These are phyloP conservation scores for Gossypium arboreum DNA, from an alignment of 345 rosid species.

Conservation along the genomic window DNA sequence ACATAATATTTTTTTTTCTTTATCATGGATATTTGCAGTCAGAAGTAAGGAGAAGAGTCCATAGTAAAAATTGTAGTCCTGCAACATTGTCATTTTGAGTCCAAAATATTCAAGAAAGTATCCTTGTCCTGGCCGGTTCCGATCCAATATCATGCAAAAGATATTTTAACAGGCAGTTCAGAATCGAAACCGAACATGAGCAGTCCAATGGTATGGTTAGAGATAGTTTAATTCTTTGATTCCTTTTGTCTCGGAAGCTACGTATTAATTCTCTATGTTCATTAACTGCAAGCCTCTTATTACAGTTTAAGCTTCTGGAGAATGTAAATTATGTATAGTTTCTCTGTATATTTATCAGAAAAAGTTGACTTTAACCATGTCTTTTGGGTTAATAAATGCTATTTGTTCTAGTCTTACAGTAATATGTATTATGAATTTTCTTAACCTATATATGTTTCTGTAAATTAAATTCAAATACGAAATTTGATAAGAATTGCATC, in stretches of 20 bases:
- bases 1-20: slow-evolving; percentile 7
- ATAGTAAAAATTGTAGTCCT: neutral
- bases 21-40: slow-evolving; percentile 24
- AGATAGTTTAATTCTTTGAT: slow-evolving; percentile 5
- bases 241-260: neutral
- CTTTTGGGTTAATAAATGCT: too few species aligned
- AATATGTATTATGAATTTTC: too few species aligned
- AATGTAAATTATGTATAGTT: neutral
- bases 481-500: too few species aligned
- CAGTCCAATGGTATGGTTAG: neutral
- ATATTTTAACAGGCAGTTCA: neutral
- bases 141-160: neutral
- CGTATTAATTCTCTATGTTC: neutral
- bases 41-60: slow-evolving; percentile 22
- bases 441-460: too few species aligned
- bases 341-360: neutral
- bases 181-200: neutral
- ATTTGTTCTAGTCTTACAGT: too few species aligned
- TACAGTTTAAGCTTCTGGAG: neutral
- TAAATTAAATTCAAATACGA: too few species aligned
- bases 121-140: neutral
- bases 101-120: neutral
- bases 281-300: neutral
- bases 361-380: too few species aligned
- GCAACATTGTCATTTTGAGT: neutral